Evolutionary conservation across 495 filamentous ascomycete species (phyloP).

Genomic region (Haplographium delicatum): DNA sequence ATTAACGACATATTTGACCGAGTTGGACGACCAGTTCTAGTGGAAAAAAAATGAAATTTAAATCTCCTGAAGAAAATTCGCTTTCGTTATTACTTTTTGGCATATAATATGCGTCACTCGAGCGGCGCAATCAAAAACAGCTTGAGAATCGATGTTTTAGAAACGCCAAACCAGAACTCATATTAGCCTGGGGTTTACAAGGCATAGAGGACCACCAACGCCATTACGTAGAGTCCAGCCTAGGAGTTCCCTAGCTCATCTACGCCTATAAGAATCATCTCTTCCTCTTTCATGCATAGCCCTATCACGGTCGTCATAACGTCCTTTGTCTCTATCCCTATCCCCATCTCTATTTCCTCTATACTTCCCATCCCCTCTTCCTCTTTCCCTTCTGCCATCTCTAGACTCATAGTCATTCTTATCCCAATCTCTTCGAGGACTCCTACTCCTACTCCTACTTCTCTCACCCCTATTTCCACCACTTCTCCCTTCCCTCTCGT

Average conservation of each 20-base stretch:
- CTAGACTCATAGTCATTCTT: constrained; percentile 13
- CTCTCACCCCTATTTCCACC: constrained; percentile 16
- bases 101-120: too few species aligned
- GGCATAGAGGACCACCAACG: background rate
- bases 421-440: constrained; percentile 18
- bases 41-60: too few species aligned
- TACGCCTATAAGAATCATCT: constrained; percentile 16
- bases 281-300: constrained; percentile 19
- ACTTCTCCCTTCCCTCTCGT: constrained; percentile 28
- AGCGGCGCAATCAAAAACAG: too few species aligned
- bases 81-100: too few species aligned
- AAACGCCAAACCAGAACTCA: too few species aligned
- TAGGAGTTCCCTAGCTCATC: too few species aligned
- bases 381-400: constrained; percentile 18
- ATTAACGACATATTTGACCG: too few species aligned
- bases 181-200: too few species aligned
- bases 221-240: background rate
- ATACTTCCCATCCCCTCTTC: constrained; percentile 7
- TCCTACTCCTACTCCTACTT: constrained; percentile 24
- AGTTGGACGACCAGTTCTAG: too few species aligned
- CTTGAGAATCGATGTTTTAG: too few species aligned
- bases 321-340: constrained; percentile 9
- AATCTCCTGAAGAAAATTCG: too few species aligned
- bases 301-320: constrained; percentile 8
- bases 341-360: constrained; percentile 10